Evolutionary conservation across 495 filamentous ascomycete species (phyloP), one percentile per base, ranked within the genome.

Genomic region (Neurospora hispaniola): DNA sequence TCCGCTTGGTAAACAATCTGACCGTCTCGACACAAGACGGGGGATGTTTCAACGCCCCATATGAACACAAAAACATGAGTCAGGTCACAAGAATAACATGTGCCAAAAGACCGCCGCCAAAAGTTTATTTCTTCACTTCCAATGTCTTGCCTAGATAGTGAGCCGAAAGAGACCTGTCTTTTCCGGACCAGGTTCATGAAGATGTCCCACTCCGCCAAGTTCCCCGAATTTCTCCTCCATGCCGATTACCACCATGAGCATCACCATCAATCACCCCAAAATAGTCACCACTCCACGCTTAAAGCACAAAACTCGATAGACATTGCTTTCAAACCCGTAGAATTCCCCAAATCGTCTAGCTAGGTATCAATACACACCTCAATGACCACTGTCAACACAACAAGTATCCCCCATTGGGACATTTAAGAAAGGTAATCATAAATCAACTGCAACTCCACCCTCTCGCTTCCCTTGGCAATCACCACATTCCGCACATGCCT

Each of bases 401-500:
- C n/a, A n/a, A n/a, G n/a, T 31, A 31, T 2, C 27, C 27, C 2
- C 27, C 27, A 0, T 31, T 31, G 27, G 27, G 2, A 2, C 1
- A 35, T 12, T 71, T 74, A 77, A 66, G 74, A 77, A 42, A 76
- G 18, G 43, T 76, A 96, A 75, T 93, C 87, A 80, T 96, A 97
- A 11, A 97, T 89, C 79, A 97, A 82, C 79, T 88, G 87, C 44
- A 90, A 87, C 78, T 86, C 82, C 72, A 90, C 85, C 73, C 85
- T 85, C 81, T 90, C 82, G 0, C 82, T 82, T 4, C 85, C 88
- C 86, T 94, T 94, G 39, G 79, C 84, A 44, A 91, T 85, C 20
- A 90, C 86, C 62, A 93, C 82, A 66, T 90, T 90, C 73, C 92
- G 80, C 68, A 86, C 87, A 79, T 98, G 88, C 71, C 87, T 85